phyloP scores from a whole-genome alignment of 345 rosid species.

The Zanthoxylum bungeanum region DNA sequence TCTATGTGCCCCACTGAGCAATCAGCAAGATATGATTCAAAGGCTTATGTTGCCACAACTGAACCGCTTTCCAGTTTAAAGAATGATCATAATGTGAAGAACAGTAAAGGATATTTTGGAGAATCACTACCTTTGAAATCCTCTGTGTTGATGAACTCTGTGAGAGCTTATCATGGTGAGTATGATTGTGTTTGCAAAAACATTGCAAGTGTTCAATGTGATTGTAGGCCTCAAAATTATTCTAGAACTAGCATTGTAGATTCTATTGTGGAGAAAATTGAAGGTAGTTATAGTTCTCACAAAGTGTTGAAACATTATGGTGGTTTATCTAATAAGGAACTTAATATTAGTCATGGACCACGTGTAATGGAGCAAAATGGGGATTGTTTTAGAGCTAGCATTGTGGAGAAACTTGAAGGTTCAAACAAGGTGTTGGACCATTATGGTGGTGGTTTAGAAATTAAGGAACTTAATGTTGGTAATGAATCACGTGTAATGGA shows the following conservation, averaged over 20 bases:
- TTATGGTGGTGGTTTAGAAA: background rate
- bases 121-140: background rate
- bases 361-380: constrained; percentile 5
- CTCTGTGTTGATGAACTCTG: background rate
- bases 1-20: background rate
- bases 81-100: background rate
- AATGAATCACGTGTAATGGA: too few species aligned
- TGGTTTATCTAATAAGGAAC: background rate
- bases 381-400: background rate
- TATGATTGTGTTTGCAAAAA: background rate
- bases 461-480: too few species aligned
- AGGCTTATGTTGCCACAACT: background rate
- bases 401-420: too few species aligned
- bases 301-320: background rate
- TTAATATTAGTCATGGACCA: background rate
- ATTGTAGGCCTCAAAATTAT: background rate
- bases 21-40: background rate
- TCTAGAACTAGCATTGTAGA: constrained; percentile 16
- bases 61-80: background rate
- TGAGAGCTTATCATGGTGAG: background rate
- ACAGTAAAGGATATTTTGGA: background rate
- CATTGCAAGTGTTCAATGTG: background rate
- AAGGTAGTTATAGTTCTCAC: background rate
- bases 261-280: constrained; percentile 2
- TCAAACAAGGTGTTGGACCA: too few species aligned